Conservation (phyloP, 805 yeast genomes). For the Yamadazyma laniorum region DNA sequence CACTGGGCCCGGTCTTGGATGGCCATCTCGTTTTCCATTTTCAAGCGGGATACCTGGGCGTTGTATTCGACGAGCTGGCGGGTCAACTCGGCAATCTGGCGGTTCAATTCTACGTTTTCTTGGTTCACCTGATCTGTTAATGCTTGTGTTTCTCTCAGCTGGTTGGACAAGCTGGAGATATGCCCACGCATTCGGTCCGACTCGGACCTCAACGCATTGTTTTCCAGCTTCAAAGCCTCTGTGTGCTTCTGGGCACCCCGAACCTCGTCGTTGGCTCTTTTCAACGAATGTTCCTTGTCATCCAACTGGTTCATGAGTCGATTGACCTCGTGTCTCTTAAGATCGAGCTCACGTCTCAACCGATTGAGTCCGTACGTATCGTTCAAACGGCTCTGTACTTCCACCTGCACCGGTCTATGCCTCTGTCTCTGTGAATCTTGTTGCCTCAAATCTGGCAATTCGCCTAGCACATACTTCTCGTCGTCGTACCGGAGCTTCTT, state of each 20-base stretch:
- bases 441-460: conserved; percentile 3
- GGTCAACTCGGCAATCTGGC: background rate
- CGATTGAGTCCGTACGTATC: background rate
- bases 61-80: background rate
- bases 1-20: too few species aligned
- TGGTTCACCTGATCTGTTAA: conserved; percentile 1
- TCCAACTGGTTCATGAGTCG: conserved; percentile 1
- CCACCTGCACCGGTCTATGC: background rate
- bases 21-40: background rate
- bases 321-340: background rate
- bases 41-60: background rate
- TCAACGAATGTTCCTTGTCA: background rate
- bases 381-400: background rate
- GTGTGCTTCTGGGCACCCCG: background rate
- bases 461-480: conserved; percentile 5
- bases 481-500: conserved; percentile 10
- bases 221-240: background rate
- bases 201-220: background rate
- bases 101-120: conserved; percentile 1
- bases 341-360: background rate
- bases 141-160: background rate
- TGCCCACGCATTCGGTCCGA: background rate
- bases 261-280: background rate
- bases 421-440: background rate
- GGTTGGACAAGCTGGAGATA: background rate